Evolutionary conservation across 352 stramenopile species (phyloP).

Genomic region (Pythium rishiriense): DNA sequence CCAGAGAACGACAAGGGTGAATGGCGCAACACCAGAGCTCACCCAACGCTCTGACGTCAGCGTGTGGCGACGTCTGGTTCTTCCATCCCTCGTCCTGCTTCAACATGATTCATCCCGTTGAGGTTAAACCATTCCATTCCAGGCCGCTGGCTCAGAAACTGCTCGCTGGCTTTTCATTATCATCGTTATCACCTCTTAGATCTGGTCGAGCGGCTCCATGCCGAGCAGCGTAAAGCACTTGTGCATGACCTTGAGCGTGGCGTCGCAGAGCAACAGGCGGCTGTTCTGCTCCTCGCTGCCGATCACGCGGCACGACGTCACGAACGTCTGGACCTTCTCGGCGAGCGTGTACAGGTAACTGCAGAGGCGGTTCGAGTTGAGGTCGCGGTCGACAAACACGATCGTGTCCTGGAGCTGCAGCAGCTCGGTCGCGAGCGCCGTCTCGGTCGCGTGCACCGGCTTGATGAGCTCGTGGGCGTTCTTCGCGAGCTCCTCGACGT

Average conservation of each 20-base stretch:
- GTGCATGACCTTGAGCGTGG: conserved; percentile 95
- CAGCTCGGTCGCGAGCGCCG: conserved; percentile 93
- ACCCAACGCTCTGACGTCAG: background rate
- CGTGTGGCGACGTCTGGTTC: background rate
- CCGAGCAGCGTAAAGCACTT: conserved; percentile 92
- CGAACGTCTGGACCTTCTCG: conserved; percentile 97
- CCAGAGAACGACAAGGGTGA: too few relatives aligned
- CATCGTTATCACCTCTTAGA: conserved; percentile 66
- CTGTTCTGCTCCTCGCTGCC: conserved; percentile 94
- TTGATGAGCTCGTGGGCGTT: conserved; percentile 59
- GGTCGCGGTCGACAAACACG: conserved; percentile 92
- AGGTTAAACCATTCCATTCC: too few relatives aligned
- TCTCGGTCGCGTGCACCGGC: conserved; percentile 82
- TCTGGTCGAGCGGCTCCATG: conserved; percentile 93
- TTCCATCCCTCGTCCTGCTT: background rate
- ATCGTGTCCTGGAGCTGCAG: conserved; percentile 96
- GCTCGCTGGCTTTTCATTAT: conserved; percentile 18
- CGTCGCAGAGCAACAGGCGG: conserved; percentile 95
- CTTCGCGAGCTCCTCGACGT: conserved; percentile 70
- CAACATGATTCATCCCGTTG: background rate
- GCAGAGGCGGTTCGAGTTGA: conserved; percentile 98
- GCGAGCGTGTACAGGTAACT: conserved; percentile 98
- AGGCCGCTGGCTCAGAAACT: too few relatives aligned
- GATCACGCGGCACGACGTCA: conserved; percentile 97
- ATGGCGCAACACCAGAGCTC: too few relatives aligned